phyloP scores from a whole-genome alignment of 2,329 filamentous ascomycete genomes.

The Ilyonectria robusta region DNA sequence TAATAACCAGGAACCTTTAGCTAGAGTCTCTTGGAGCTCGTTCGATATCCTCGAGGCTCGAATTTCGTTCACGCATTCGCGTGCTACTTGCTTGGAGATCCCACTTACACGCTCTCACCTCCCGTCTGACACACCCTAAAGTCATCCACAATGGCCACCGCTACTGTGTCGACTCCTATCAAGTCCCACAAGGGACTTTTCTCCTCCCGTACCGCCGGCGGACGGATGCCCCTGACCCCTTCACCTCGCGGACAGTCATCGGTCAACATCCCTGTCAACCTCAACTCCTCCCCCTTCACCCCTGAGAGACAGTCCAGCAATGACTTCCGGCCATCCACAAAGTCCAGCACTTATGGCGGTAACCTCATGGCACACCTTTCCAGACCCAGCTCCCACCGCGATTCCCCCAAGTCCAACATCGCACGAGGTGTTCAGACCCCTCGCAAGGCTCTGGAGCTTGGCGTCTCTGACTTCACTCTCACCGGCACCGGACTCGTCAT shows the following conservation, averaged over 20 bases:
- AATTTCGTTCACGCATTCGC: constrained; percentile 60
- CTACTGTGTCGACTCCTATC: constrained; percentile 88
- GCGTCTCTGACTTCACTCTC: constrained; percentile 92
- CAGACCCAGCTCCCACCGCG: constrained; percentile 79
- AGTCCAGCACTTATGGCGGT: constrained; percentile 85
- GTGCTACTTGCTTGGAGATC: constrained; percentile 62
- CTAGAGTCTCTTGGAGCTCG: constrained; percentile 72
- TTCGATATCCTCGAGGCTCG: constrained; percentile 60
- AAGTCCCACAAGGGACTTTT: constrained; percentile 97
- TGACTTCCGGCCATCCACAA: constrained; percentile 68
- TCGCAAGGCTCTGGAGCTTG: constrained; percentile 86
- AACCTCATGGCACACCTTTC: constrained; percentile 86
- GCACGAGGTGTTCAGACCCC: constrained; percentile 81
- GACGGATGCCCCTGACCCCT: constrained; percentile 93
- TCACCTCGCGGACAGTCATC: constrained; percentile 81
- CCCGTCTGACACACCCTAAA: constrained; percentile 34
- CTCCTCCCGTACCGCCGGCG: constrained; percentile 91
- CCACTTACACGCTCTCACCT: constrained; percentile 40
- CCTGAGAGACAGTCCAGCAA: constrained; percentile 72
- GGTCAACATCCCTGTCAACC: constrained; percentile 63
- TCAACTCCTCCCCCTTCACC: constrained; percentile 82
- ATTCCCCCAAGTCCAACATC: constrained; percentile 98
- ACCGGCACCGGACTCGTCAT: constrained; percentile 80
- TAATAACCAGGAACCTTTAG: constrained; percentile 71
- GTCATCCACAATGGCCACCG: constrained; percentile 79